Evolutionary conservation across 208 protist genomes (phyloP).

Genomic region (Crithidia acanthocephali): DNA sequence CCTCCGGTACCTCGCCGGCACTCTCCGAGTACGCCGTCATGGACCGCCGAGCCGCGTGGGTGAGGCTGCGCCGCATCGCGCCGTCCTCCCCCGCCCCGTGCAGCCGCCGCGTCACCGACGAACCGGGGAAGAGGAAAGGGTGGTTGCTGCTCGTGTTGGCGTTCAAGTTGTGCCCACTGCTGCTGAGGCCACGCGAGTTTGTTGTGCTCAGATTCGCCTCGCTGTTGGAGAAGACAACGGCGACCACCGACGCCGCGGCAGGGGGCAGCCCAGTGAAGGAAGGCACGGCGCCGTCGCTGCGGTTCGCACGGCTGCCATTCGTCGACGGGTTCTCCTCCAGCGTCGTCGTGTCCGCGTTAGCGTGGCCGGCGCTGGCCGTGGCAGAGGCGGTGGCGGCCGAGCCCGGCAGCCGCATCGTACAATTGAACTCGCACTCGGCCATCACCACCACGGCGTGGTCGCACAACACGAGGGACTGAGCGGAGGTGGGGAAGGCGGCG

Average conservation of each 20-base stretch:
- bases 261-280: slow-evolving; percentile 14
- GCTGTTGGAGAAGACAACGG: slow-evolving; percentile 7
- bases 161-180: slow-evolving; percentile 8
- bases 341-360: neutral
- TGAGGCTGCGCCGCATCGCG: slow-evolving; percentile 1
- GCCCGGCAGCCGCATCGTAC: slow-evolving; percentile 12
- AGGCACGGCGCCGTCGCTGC: slow-evolving; percentile 21
- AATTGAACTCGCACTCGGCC: slow-evolving; percentile 33
- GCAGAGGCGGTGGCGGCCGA: neutral
- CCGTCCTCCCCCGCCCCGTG: neutral
- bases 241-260: neutral
- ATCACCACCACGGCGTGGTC: slow-evolving; percentile 21
- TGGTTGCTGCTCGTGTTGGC: neutral
- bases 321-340: slow-evolving; percentile 12
- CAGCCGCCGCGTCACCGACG: neutral
- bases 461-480: slow-evolving; percentile 39
- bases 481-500: slow-evolving; percentile 15
- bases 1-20: neutral
- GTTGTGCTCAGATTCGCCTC: slow-evolving; percentile 10
- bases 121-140: slow-evolving; percentile 5
- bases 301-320: slow-evolving; percentile 16
- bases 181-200: slow-evolving; percentile 6
- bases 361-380: neutral
- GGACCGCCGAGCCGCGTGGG: slow-evolving; percentile 1
- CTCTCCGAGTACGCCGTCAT: slow-evolving; percentile 5